These are phyloP conservation scores for Hymenoscyphus albidus DNA, from an alignment of 2,329 filamentous ascomycete species.

Conservation along the genomic window DNA sequence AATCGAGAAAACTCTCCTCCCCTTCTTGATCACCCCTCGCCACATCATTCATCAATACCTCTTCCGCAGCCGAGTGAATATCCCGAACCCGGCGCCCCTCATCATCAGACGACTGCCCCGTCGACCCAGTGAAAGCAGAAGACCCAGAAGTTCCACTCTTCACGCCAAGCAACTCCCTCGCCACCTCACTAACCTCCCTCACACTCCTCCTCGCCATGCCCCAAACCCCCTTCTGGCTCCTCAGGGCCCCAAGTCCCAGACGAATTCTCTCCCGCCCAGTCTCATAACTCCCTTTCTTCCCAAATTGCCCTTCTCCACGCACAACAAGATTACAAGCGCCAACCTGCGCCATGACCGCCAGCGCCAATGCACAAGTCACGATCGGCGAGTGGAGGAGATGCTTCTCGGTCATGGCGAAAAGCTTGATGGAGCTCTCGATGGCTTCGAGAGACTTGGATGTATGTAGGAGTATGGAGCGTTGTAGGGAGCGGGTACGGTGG, in stretches of 20 bases:
- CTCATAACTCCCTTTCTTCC: slow-evolving; percentile 22
- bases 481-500: slow-evolving; percentile 42
- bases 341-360: slow-evolving; percentile 54
- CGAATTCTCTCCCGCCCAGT: slow-evolving; percentile 48
- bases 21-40: background rate
- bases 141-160: background rate
- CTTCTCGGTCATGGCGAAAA: slow-evolving; percentile 51
- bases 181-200: slow-evolving; percentile 53
- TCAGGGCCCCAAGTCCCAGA: slow-evolving; percentile 55
- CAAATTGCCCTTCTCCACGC: background rate
- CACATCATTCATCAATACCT: background rate
- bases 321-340: slow-evolving; percentile 50
- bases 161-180: slow-evolving; percentile 43
- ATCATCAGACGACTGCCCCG: background rate
- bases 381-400: slow-evolving; percentile 53
- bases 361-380: slow-evolving; percentile 52
- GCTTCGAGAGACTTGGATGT: slow-evolving; percentile 56
- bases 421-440: slow-evolving; percentile 52
- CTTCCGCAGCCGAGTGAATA: background rate
- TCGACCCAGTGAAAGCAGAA: background rate
- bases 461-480: slow-evolving; percentile 44
- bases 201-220: slow-evolving; percentile 52
- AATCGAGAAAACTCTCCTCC: slow-evolving; percentile 2
- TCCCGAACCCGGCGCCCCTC: background rate
- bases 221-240: slow-evolving; percentile 52